Evolutionary conservation across 148 eudicot species (phyloP).

Genomic region (Heliosperma pusillum): DNA sequence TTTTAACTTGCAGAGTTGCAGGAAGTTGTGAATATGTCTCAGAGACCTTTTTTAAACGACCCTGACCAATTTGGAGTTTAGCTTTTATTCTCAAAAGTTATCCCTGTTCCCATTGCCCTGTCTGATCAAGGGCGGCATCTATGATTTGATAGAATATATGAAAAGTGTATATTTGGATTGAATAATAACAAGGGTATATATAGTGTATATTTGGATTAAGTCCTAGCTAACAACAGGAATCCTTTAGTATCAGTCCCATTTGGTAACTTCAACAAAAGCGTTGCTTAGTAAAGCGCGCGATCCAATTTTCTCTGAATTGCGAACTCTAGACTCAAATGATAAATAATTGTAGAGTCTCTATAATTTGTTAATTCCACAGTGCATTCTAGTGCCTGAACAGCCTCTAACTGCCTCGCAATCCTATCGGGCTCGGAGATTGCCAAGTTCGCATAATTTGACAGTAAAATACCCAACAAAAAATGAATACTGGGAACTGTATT

Average conservation of each 20-base stretch:
- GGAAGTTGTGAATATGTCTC: constrained; percentile 60
- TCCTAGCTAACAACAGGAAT: constrained; percentile 56
- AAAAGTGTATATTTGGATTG: too few relatives aligned
- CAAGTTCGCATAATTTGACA: constrained; percentile 42
- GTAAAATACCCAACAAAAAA: constrained; percentile 43
- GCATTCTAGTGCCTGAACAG: constrained; percentile 41
- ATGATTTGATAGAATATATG: too few relatives aligned
- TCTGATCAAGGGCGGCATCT: constrained; percentile 70
- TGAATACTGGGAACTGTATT: constrained; percentile 46
- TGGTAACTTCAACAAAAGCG: constrained; percentile 45
- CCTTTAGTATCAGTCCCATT: constrained; percentile 50
- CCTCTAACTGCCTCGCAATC: constrained; percentile 43
- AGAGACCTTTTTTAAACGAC: constrained; percentile 44
- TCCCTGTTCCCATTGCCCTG: constrained; percentile 57
- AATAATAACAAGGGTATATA: too few relatives aligned
- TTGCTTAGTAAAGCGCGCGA: constrained; percentile 54
- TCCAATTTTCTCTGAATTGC: constrained; percentile 72
- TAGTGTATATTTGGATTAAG: too few relatives aligned
- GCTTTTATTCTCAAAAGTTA: constrained; percentile 63
- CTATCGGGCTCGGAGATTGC: constrained; percentile 47
- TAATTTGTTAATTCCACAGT: constrained; percentile 43
- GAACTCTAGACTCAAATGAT: constrained; percentile 55
- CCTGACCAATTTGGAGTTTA: constrained; percentile 66
- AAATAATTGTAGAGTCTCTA: constrained; percentile 37
- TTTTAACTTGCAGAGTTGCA: constrained; percentile 56